Base-by-base conservation (phyloP, 768 basidiomycete genomes). In the Omphalotus guepiniiformis region DNA sequence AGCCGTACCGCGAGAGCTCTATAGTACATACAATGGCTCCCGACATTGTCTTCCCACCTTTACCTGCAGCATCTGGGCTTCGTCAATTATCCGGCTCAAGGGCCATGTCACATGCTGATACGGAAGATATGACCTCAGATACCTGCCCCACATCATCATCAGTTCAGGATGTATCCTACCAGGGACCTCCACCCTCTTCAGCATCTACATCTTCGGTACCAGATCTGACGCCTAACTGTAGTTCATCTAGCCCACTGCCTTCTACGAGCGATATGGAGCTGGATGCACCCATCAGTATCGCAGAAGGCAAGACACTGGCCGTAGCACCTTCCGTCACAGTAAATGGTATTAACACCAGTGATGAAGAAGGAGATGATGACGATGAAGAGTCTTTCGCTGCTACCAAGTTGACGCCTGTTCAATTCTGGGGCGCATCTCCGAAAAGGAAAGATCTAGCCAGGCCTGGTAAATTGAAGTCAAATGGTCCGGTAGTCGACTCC, bases 1-100 rank as follows among this genome's bases (percentile, higher is more conserved):
- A 88, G 55, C 79, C 85, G 0, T 88, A 88, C 60, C 87, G 86
- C 58, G 78, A 80, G 42, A 38, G 19, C 18, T 49, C 32, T 11
- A 35, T 37, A 7, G 40, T 18, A 9, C 66, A 67, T 39, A 58
- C 59, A 16, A 42, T 74, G 4, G 73, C 82, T 4, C 72, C 81
- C 6, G 86, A 85, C 26, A 71, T 86, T 25, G 79, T 88, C 27
- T 88, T 88, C 62, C 87, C 87, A 41, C 83, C 85, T 1, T 64
- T 88, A 3, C 87, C 86, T 13, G 66, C 80, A 4, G 67, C 71
- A 3, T 71, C 73, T 15, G 67, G 66, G 25, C 70, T 67, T 45
- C 72, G 64, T 43, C 66, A 62, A 1, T 46, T 63, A 3, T 41
- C 39, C 13, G 37, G 16, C 23, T 49, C 57, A 9, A 54, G 58